Evolutionary conservation across 192 early-diverging fungal species (phyloP), one percentile per base, ranked within the genome.

Genomic region (Coemansia sp.): DNA sequence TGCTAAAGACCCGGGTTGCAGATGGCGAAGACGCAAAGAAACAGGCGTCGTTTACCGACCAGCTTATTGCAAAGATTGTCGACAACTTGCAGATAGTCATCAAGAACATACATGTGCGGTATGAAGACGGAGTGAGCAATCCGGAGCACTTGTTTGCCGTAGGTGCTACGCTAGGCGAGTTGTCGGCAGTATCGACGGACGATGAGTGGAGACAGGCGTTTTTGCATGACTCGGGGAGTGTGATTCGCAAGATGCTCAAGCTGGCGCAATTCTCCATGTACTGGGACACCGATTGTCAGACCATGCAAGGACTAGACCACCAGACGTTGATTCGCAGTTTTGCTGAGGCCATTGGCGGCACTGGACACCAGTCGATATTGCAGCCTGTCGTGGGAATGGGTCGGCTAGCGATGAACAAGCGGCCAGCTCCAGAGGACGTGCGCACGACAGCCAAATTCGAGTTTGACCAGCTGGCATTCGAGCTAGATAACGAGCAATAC

Each of bases 11-110:
- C 50, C 67, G 63, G 45, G 53, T 55, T 14, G 55, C 66, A 0
- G 38, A 37, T 7, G 86, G 77, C 31, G 85, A 86, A 21, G 85
- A 89, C 66, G 46, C 46, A n/a, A 82, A 86, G 55, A 91, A 93
- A 66, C 89, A 94, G 67, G 87, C 90, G n/a, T 89, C 92, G 14
- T 97, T 96, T 75, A 73, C 95, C 29, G 90, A 92, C 58, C 94
- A 94, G 80, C 85, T 99, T 34, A 85, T 93, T 27, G 91, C 94
- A 12, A 97, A 96, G 76, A 94, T 99, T 34, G 87, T 99, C 4
- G 96, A 99, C 72, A 99, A 99, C 71, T 73, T 99, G 45, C 96
- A 99, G 64, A 88, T 99, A 7, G 90, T 92, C 9, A 95, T 99
- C 69, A 89, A 91, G 53, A 94, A 97, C 75, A 98, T 98, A 42